Conservation (phyloP, 78 protist species). For the Speleostelium caveatum region DNA sequence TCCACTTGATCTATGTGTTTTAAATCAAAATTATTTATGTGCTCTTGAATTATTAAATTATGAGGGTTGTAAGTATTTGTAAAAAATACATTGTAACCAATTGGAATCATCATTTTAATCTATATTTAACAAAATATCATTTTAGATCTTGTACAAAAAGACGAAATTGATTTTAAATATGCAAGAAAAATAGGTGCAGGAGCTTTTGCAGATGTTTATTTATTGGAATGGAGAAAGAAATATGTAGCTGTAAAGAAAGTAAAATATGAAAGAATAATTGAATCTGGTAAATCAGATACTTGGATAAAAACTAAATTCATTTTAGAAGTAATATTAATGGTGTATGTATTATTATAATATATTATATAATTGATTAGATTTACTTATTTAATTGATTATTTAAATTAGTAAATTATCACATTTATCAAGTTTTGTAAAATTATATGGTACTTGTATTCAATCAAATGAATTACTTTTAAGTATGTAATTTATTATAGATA, state of each 20-base stretch:
- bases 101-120: too few species aligned
- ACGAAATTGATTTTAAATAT: constrained; percentile 35
- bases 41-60: constrained; percentile 49
- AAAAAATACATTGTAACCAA: too few species aligned
- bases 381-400: neutral
- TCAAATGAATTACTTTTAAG: constrained; percentile 44
- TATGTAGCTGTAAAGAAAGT: constrained; percentile 73
- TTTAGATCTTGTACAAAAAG: constrained; percentile 1
- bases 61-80: constrained; percentile 66
- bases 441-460: constrained; percentile 68
- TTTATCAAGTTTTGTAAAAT: constrained; percentile 60
- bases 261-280: constrained; percentile 58
- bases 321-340: constrained; percentile 72
- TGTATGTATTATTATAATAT: constrained; percentile 19
- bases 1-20: constrained; percentile 56
- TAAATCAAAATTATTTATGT: constrained; percentile 42
- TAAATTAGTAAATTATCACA: constrained; percentile 59
- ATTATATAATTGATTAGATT: neutral
- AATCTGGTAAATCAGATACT: constrained; percentile 68
- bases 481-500: constrained; percentile 5
- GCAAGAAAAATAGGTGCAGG: constrained; percentile 72
- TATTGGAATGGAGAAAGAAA: constrained; percentile 39
- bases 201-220: constrained; percentile 78
- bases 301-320: constrained; percentile 69
- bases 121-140: neutral